Percentiles rank a stretch among this genome's conserved stretches.
Conservation (phyloP, 2,329 filamentous ascomycete genomes). For the Hypoxylon sp. region DNA sequence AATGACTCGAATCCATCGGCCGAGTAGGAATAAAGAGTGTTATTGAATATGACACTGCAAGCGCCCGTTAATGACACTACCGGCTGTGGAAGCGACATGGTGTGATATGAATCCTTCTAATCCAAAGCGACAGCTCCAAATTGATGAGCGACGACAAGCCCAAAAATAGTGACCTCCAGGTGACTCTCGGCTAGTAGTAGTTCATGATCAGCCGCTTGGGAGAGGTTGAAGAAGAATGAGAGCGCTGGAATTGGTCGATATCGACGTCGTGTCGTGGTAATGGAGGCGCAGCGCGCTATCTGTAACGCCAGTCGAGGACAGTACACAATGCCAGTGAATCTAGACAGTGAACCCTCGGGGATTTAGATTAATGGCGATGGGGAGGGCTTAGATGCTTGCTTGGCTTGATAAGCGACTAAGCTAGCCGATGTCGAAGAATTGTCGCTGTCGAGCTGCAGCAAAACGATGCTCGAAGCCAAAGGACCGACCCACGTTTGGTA, state of each 20-base stretch:
- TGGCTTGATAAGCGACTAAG: constrained; percentile 12
- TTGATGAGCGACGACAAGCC: constrained; percentile 31
- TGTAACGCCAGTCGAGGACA: constrained; percentile 30
- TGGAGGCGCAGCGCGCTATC: constrained; percentile 39
- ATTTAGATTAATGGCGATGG: constrained; percentile 4
- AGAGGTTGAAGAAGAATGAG: constrained; percentile 8
- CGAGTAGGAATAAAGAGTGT: constrained; percentile 88
- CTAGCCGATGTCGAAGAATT: constrained; percentile 22
- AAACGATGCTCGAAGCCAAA: constrained; percentile 46
- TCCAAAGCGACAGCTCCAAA: constrained; percentile 20
- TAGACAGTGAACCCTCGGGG: constrained; percentile 19
- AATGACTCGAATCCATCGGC: constrained; percentile 80
- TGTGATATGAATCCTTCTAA: constrained; percentile 39
- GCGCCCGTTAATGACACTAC: constrained; percentile 76
- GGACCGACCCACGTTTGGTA: constrained; percentile 51
- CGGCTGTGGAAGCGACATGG: constrained; percentile 80
- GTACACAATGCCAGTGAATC: constrained; percentile 24
- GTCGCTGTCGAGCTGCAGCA: constrained; percentile 21
- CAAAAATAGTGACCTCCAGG: constrained; percentile 31
- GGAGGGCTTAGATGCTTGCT: constrained; percentile 1
- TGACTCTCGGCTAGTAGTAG: constrained; percentile 38
- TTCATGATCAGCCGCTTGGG: constrained; percentile 40
- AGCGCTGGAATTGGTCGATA: constrained; percentile 22
- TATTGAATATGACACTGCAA: constrained; percentile 84
- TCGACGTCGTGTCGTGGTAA: constrained; percentile 30